A percentile compares a stretch with the other conserved stretches of the same genome.
phyloP scores from a whole-genome alignment of 805 yeast genomes.

The Pichia sporocuriosa region DNA sequence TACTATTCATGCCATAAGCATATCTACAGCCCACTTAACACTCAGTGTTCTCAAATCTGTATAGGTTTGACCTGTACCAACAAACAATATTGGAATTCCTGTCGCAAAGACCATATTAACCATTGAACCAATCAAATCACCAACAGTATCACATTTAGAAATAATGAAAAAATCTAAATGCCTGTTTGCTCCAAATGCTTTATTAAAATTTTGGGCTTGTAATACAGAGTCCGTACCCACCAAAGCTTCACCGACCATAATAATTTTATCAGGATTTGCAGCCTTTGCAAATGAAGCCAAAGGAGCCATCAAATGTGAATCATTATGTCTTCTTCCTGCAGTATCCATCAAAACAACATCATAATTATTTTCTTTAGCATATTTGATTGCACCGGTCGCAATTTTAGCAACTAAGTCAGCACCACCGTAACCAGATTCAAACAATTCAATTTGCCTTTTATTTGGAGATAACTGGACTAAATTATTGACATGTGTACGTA shows the following conservation, averaged over 20 bases:
- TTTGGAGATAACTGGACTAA: slow-evolving; percentile 57
- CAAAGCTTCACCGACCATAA: slow-evolving; percentile 97
- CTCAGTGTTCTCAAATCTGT: slow-evolving; percentile 87
- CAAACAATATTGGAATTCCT: slow-evolving; percentile 88
- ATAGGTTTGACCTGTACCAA: slow-evolving; percentile 95
- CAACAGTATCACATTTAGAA: slow-evolving; percentile 95
- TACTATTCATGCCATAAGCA: slow-evolving; percentile 72
- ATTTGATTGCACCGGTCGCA: slow-evolving; percentile 83
- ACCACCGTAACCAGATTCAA: slow-evolving; percentile 94
- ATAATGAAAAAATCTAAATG: slow-evolving; percentile 84
- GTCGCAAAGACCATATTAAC: slow-evolving; percentile 97
- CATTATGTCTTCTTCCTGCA: slow-evolving; percentile 96
- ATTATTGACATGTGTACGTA: slow-evolving; percentile 87
- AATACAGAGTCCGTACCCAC: slow-evolving; percentile 97
- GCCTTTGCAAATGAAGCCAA: slow-evolving; percentile 90
- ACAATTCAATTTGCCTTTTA: slow-evolving; percentile 54
- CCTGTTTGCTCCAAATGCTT: slow-evolving; percentile 82
- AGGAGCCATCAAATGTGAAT: slow-evolving; percentile 91
- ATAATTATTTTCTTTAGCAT: slow-evolving; percentile 60
- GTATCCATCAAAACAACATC: slow-evolving; percentile 93
- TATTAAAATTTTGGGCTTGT: slow-evolving; percentile 89
- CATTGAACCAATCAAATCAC: slow-evolving; percentile 92
- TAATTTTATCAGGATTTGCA: slow-evolving; percentile 91
- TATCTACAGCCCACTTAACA: slow-evolving; percentile 87
- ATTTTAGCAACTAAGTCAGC: slow-evolving; percentile 90